Evolutionary conservation across 2,329 filamentous ascomycete species (phyloP), one percentile per base, ranked within the genome.

Genomic region (Sclerotinia minor): DNA sequence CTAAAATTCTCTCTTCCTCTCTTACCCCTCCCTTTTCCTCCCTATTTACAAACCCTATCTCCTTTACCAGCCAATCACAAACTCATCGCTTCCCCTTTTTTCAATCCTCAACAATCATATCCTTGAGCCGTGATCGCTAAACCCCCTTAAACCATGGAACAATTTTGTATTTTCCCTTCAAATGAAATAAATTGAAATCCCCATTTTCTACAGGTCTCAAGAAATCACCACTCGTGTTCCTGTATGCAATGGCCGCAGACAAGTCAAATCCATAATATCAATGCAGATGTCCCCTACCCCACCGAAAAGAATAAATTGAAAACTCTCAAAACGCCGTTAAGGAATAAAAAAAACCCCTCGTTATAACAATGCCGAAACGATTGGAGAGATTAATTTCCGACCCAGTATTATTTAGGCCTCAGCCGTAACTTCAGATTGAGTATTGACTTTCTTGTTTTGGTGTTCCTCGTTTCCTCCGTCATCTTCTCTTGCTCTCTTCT

Each of bases 371-470:
- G 29, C n/a, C 29, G 15, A 61, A 61, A 59, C n/a, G 53, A 68
- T 49, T 29, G 47, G 55, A 58, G 41, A 53, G 19, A 67, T 41
- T 17, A 59, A 54, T 57, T 59, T 55, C 50, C 38, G 29, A 26
- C 21, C 6, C 69, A 72, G 69, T 73, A 75, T 73, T 69, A 75
- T 66, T 54, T 71, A 75, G 47, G 74, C 69, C 38, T 71, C 67
- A 15, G 71, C 68, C 49, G 70, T n/a, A 54, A 71, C 68, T 59
- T 73, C 74, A 19, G 70, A 24, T 70, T 76, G 75, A 69, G 69
- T 71, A 69, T 89, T 85, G 52, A 87, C 82, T 80, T 89, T 89
- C 82, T 89, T 89, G 26, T 85, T 82, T 3, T 84, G 80, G 41
- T 82, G 84, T 68, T 81, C 81, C n/a, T 76, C 79, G 7, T 76